Evolutionary conservation across 768 basidiomycete genomes (phyloP), one percentile per base, ranked within the genome.

Genomic region (Calocybe indica): DNA sequence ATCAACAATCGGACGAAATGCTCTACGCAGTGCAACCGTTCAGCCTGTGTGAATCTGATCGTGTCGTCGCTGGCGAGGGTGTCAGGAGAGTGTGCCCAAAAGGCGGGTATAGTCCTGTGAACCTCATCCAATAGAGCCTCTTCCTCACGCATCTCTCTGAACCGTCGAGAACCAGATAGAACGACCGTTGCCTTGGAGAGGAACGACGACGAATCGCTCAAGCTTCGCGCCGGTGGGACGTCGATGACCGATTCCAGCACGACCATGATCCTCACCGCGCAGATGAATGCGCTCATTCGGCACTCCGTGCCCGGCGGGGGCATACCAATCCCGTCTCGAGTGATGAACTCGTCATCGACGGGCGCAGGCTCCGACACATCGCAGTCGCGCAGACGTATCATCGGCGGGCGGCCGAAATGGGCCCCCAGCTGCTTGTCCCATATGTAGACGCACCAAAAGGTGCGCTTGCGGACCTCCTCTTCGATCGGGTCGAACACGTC

Each of bases 351-450:
- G 62, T 96, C 93, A 60, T 94, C 93, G 13, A 93, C 80, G 13
- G 87, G 73, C 5, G 82, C 68, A 2, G 92, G 91, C 61, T 94
- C 93, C 5, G 81, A 76, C n/a, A 93, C 86, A 59, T 96, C 92
- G 65, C 91, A 93, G 61, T 95, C 92, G 52, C 89, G 76, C 51
- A 94, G 66, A 40, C 92, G 79, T 55, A 96, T 75, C 73, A 93
- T 79, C 2, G 92, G 82, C 31, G 92, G 92, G 22, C 92, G 74
- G 22, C 93, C 92, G 62, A 95, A 94, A 64, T 91, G 86, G 49
- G 88, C 86, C 8, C 82, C 73, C 6, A 92, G 80, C 58, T 94
- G 92, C 67, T 96, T 95, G 67, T 96, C 93, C 93, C 93, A 95
- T 43, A 90, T 77, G 66, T 95, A 96, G 28, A 94, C 90, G 50